Evolutionary conservation across 148 eudicot genomes (phyloP).

Genomic region (Chenopodium album): DNA sequence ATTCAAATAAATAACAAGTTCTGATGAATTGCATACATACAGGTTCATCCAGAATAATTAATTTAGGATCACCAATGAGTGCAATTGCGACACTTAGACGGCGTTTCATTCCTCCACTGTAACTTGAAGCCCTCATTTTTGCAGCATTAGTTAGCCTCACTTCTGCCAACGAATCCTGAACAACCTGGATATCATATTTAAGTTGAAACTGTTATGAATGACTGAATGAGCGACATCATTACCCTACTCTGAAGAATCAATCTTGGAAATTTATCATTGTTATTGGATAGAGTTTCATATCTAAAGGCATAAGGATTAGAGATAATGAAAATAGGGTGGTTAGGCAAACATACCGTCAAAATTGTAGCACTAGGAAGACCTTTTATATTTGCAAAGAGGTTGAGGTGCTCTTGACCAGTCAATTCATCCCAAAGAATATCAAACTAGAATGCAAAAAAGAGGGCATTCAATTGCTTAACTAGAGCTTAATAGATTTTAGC

Average conservation of each 20-base stretch:
- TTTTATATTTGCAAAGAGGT: constrained; percentile 75
- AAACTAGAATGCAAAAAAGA: constrained; percentile 37
- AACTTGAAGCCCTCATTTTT: constrained; percentile 74
- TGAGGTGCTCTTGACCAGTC: constrained; percentile 80
- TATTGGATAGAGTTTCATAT: not conserved
- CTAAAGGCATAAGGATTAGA: not conserved
- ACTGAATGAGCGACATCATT: not conserved
- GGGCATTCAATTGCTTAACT: constrained; percentile 7
- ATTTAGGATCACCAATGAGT: constrained; percentile 90
- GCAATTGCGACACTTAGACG: constrained; percentile 97
- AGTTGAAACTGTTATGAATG: not conserved
- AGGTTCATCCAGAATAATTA: constrained; percentile 91
- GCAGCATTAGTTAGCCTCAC: constrained; percentile 73
- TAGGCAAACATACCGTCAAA: constrained; percentile 37
- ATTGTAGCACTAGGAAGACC: constrained; percentile 59
- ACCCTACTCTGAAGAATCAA: not conserved
- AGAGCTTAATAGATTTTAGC: not conserved
- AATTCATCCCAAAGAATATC: constrained; percentile 85
- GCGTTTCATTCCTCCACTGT: constrained; percentile 98
- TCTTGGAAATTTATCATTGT: not conserved
- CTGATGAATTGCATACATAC: constrained; percentile 31
- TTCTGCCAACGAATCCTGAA: constrained; percentile 61
- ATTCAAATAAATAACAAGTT: not conserved
- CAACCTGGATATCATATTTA: constrained; percentile 43
- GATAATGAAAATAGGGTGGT: not conserved